These are phyloP conservation scores for Warburgia ugandensis DNA, from an alignment of 164 flowering plant genomes.

Conservation along the genomic window DNA sequence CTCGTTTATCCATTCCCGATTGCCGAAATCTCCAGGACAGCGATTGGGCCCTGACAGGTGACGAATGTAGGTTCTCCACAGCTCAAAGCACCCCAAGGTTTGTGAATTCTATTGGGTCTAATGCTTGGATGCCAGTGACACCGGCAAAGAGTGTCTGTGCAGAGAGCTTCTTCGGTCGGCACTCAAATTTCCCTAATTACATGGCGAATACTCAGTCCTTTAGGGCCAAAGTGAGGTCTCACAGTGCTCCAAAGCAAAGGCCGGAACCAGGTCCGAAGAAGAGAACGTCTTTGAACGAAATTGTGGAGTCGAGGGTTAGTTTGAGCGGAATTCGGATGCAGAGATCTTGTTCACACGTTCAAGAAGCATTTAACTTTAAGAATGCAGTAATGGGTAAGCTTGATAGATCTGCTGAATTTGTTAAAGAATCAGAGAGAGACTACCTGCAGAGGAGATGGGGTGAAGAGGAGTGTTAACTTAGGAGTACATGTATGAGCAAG, in stretches of 20 bases:
- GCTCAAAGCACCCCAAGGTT: slow-evolving; percentile 82
- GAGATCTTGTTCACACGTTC: slow-evolving; percentile 35
- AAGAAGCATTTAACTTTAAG: slow-evolving; percentile 34
- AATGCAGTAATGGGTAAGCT: slow-evolving; percentile 26
- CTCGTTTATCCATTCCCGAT: slow-evolving; percentile 44
- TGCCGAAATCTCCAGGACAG: slow-evolving; percentile 30
- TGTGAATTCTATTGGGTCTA: slow-evolving; percentile 16
- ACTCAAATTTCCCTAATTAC: slow-evolving; percentile 51
- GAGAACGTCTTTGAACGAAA: slow-evolving; percentile 49
- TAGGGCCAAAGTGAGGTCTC: slow-evolving; percentile 63
- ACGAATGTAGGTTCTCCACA: slow-evolving; percentile 60
- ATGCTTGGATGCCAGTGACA: slow-evolving; percentile 31
- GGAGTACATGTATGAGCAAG: background rate
- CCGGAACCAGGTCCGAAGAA: slow-evolving; percentile 56
- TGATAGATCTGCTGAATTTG: slow-evolving; percentile 21
- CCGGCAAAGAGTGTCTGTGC: slow-evolving; percentile 69
- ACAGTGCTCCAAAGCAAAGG: slow-evolving; percentile 79
- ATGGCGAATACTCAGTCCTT: slow-evolving; percentile 77
- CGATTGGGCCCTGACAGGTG: slow-evolving; percentile 54
- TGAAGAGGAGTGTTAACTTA: background rate
- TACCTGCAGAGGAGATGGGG: slow-evolving; percentile 18
- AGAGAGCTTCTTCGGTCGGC: slow-evolving; percentile 32
- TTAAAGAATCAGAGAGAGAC: slow-evolving; percentile 16
- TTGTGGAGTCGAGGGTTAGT: slow-evolving; percentile 64
- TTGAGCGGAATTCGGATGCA: slow-evolving; percentile 65